Conservation (phyloP, 2,329 filamentous ascomycete genomes). For the Polychaeton citri region DNA sequence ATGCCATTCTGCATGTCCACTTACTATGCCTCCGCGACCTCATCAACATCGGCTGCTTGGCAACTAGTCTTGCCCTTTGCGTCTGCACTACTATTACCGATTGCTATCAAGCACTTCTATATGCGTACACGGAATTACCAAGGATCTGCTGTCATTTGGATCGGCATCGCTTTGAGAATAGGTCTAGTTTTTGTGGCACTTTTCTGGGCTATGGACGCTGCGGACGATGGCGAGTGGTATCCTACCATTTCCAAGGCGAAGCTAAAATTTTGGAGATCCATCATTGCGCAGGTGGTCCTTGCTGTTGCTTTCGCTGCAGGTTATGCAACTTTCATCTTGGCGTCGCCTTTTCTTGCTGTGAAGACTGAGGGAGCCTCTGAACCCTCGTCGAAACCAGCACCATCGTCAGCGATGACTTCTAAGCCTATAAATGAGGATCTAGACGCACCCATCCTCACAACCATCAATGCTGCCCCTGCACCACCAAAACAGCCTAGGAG, state of each 20-base stretch:
- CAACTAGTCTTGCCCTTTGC: slow-evolving; percentile 69
- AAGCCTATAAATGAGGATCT: slow-evolving; percentile 17
- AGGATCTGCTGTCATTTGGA: slow-evolving; percentile 72
- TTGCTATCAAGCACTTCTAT: slow-evolving; percentile 68
- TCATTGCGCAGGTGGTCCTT: slow-evolving; percentile 67
- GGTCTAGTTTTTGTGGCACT: slow-evolving; percentile 62
- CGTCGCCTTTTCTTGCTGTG: slow-evolving; percentile 71
- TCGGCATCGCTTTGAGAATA: slow-evolving; percentile 63
- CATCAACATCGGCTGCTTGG: slow-evolving; percentile 86
- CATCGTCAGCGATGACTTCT: slow-evolving; percentile 8
- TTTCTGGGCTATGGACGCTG: slow-evolving; percentile 84
- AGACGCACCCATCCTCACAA: slow-evolving; percentile 23
- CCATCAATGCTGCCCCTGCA: slow-evolving; percentile 19
- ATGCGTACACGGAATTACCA: slow-evolving; percentile 74
- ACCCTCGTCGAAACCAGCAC: slow-evolving; percentile 6
- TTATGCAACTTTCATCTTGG: slow-evolving; percentile 72
- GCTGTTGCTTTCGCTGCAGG: slow-evolving; percentile 73
- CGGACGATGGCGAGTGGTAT: slow-evolving; percentile 76
- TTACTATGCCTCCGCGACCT: slow-evolving; percentile 83
- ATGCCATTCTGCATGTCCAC: slow-evolving; percentile 95
- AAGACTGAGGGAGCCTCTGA: slow-evolving; percentile 10
- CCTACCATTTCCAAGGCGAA: slow-evolving; percentile 42
- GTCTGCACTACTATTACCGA: slow-evolving; percentile 58
- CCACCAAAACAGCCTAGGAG: slow-evolving; percentile 9
- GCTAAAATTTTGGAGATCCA: slow-evolving; percentile 62